Conservation (phyloP, 73 alveolate genomes). For the Tetrahymena thermophila region DNA sequence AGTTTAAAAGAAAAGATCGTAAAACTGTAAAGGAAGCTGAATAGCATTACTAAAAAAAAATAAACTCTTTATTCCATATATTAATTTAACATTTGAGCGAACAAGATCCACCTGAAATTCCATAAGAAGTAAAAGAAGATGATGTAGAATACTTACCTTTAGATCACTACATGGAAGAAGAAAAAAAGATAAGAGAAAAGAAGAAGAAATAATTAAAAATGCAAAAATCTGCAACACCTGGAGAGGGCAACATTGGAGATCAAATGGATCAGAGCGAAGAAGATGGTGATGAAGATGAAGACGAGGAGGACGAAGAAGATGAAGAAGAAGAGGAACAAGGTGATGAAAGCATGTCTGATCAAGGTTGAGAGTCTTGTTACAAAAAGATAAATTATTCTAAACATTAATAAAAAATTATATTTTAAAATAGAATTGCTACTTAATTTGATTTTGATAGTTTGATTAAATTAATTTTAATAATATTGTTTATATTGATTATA, state of each 20-base stretch:
- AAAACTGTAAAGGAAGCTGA: not conserved
- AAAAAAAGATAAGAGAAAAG: not conserved
- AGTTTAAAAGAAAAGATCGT: not conserved
- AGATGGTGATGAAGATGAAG: not conserved
- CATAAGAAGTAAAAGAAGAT: not conserved
- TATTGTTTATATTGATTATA: too few species aligned
- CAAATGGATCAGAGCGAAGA: not conserved
- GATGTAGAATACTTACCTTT: not conserved
- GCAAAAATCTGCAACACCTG: not conserved
- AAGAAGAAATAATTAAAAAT: not conserved
- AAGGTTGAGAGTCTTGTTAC: not conserved
- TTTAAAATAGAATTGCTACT: too few species aligned
- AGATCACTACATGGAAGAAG: not conserved
- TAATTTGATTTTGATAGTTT: too few species aligned
- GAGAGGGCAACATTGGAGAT: not conserved
- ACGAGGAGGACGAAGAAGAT: not conserved
- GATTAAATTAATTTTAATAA: too few species aligned
- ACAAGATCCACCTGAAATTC: not conserved
- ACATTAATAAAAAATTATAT: too few species aligned
- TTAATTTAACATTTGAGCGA: not conserved
- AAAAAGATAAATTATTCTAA: not conserved
- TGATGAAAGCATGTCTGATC: not conserved
- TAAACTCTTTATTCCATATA: not conserved
- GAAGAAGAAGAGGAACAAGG: not conserved
- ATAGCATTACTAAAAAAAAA: not conserved